These are phyloP conservation scores for Rhizopogon roseolus DNA, from an alignment of 768 basidiomycete genomes.

Conservation along the genomic window DNA sequence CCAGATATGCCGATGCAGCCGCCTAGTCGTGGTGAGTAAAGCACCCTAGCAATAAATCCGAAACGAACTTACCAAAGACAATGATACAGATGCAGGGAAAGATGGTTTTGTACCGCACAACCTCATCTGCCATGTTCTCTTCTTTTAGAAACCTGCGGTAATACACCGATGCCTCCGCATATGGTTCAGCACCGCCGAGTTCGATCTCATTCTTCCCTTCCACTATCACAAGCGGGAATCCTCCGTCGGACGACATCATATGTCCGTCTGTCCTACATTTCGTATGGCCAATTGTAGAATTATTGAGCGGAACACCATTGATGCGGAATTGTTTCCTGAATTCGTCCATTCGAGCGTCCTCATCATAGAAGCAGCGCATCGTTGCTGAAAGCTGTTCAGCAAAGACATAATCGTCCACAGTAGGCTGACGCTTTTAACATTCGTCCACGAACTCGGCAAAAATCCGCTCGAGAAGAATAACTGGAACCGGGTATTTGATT, in stretches of 20 bases:
- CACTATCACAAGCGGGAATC: slow-evolving; percentile 12
- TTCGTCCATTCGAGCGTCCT: slow-evolving; percentile 2
- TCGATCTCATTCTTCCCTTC: slow-evolving; percentile 18
- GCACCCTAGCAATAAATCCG: background rate
- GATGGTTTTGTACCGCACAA: background rate
- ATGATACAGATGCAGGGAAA: background rate
- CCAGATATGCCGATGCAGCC: background rate
- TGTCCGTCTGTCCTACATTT: slow-evolving; percentile 5
- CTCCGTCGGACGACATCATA: slow-evolving; percentile 2
- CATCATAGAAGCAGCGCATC: slow-evolving; percentile 16
- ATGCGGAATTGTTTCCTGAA: slow-evolving; percentile 5
- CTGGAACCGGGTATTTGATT: background rate
- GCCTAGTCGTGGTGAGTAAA: background rate
- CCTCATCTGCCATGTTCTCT: background rate
- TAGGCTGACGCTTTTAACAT: background rate
- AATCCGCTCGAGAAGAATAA: slow-evolving; percentile 2
- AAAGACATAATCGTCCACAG: background rate
- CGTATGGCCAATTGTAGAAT: background rate
- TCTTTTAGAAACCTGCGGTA: slow-evolving; percentile 7
- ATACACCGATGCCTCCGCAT: slow-evolving; percentile 15
- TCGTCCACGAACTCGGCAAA: slow-evolving; percentile 5
- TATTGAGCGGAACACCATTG: slow-evolving; percentile 1
- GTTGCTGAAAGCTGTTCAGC: slow-evolving; percentile 10
- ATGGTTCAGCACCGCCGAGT: slow-evolving; percentile 15
- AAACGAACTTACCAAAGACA: background rate